A percentile compares a stretch with the other conserved stretches of the same genome.
Evolutionary conservation across 2,329 filamentous ascomycete genomes (phyloP).

Genomic region (Penicillium palitans): DNA sequence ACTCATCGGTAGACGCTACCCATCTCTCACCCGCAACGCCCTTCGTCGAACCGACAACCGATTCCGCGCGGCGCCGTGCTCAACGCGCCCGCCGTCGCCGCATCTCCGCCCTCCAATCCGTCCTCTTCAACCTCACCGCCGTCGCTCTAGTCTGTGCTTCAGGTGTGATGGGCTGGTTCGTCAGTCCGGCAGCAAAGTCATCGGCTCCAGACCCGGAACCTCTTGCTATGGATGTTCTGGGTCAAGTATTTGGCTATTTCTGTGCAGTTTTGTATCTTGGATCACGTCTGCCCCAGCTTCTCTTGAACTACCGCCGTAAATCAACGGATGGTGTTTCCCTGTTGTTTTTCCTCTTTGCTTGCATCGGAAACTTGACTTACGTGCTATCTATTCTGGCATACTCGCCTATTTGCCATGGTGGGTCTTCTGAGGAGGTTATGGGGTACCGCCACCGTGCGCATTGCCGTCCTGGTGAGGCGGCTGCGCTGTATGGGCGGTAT

Average conservation of each 20-base stretch:
- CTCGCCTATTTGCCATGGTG: constrained; percentile 64
- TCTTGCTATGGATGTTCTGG: constrained; percentile 70
- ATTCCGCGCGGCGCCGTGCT: constrained; percentile 30
- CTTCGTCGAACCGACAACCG: constrained; percentile 56
- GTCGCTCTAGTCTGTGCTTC: constrained; percentile 80
- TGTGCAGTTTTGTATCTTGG: constrained; percentile 88
- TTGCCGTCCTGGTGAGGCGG: constrained; percentile 67
- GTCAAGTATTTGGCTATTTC: constrained; percentile 91
- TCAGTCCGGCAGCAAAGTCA: constrained; percentile 54
- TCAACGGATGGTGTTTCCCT: constrained; percentile 90
- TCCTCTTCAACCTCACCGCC: constrained; percentile 72
- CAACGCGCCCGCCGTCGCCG: constrained; percentile 19
- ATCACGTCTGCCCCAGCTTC: constrained; percentile 82
- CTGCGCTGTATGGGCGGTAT: constrained; percentile 71
- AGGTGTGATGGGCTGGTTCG: constrained; percentile 82
- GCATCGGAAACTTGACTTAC: constrained; percentile 90
- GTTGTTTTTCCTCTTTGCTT: constrained; percentile 95
- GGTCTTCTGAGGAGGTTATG: constrained; percentile 24
- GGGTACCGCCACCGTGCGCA: constrained; percentile 22
- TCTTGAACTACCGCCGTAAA: constrained; percentile 89
- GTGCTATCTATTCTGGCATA: constrained; percentile 90
- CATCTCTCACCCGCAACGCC: constrained; percentile 83
- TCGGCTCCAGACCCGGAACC: constrained; percentile 29
- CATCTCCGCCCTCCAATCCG: constrained; percentile 46
- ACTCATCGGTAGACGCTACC: constrained; percentile 58